Evolutionary conservation across 768 basidiomycete species (phyloP), one percentile per base, ranked within the genome.

Genomic region (Pleurotus citrinopileatus): DNA sequence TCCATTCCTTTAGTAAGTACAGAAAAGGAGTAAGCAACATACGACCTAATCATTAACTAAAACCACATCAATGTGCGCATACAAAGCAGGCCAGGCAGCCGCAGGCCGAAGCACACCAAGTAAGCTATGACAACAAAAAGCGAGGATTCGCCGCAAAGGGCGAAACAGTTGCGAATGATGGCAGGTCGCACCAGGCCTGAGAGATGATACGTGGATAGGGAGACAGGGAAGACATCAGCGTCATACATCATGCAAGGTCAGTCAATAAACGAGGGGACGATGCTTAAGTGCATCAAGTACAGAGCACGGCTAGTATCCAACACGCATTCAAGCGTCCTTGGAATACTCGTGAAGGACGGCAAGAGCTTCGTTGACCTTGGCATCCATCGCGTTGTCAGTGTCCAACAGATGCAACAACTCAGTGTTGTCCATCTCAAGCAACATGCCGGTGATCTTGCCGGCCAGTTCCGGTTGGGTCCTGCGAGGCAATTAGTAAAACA

Each of bases 361-460:
- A 57, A 98, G 80, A 27, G 96, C 96, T 77, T 98, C 96, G 56
- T 82, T 83, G 60, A 97, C 89, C 81, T 99, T 99, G 71, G 78
- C 74, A 65, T 83, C 82, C 79, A 99, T 83, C 38, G 94, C 84
- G 8, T 93, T 91, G 19, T 76, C 74, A 52, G 84, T 74, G 57
- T 96, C 94, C 62, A 98, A 73, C 46, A 99, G 82, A 73, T 91
- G 87, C 25, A 98, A 74, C 47, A 99, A 80, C 73, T 98, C 97
- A 44, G 79, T 66, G 74, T 96, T 96, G 71, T 98, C 95, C 96
- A 99, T 98, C 83, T 99, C 95, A 59, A 98, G 83, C 65, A 98
- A 78, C 95, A 98, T 98, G 53, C 94, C 95, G 40, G 95, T 98
- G 70, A 98, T 97, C 81, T 98, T 98, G 57, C 97, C 97, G 60